phyloP scores from a whole-genome alignment of 768 basidiomycete species.

The Lentinula guzmanii region DNA sequence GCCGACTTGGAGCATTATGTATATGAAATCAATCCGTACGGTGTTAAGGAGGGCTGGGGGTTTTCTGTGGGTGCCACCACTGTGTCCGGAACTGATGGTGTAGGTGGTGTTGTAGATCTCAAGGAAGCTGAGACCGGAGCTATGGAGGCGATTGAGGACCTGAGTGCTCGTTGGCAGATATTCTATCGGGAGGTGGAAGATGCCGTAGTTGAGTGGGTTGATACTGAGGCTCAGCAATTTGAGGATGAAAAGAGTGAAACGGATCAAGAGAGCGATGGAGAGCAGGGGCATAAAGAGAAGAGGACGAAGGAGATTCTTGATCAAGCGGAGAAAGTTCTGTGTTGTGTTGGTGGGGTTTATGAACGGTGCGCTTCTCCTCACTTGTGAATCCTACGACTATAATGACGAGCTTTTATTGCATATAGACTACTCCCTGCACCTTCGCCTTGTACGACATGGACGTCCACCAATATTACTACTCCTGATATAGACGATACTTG shows the following conservation, averaged over 20 bases:
- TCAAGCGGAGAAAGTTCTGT: conserved; percentile 65
- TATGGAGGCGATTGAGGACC: conserved; percentile 44
- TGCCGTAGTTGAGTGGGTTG: conserved; percentile 58
- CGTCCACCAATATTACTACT: neutral
- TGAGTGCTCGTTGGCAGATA: conserved; percentile 45
- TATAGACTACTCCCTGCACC: conserved; percentile 38
- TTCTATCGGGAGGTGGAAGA: conserved; percentile 43
- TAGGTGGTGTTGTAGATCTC: conserved; percentile 25
- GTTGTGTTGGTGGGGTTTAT: conserved; percentile 58
- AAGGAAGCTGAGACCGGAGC: conserved; percentile 40
- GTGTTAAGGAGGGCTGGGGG: conserved; percentile 12
- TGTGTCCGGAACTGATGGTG: neutral
- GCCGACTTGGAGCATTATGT: neutral
- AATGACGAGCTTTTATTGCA: neutral
- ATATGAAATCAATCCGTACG: conserved; percentile 8
- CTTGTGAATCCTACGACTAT: neutral
- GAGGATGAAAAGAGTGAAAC: conserved; percentile 8
- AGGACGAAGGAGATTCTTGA: conserved; percentile 51
- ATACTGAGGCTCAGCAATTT: conserved; percentile 32
- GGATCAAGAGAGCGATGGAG: conserved; percentile 16
- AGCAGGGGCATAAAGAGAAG: conserved; percentile 19
- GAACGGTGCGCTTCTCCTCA: conserved; percentile 52
- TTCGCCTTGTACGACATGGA: conserved; percentile 14
- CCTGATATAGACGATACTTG: neutral
- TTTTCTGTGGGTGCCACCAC: neutral